These are phyloP conservation scores for Epichloe baconii DNA, from an alignment of 2,329 filamentous ascomycete species.

Conservation along the genomic window DNA sequence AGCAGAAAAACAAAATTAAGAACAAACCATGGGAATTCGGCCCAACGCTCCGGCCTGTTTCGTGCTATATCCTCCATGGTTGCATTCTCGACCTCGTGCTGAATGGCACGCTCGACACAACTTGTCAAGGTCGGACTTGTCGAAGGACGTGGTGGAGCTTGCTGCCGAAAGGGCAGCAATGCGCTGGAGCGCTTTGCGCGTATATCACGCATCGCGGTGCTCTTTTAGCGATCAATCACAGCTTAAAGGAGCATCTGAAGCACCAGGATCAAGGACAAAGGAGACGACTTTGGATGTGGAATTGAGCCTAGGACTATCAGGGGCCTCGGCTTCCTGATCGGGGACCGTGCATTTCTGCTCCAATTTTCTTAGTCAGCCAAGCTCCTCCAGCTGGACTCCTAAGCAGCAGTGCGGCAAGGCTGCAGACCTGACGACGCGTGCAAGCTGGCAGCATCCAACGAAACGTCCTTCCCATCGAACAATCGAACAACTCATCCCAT, in stretches of 20 bases:
- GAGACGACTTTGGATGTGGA: neutral
- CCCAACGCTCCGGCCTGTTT: conserved; percentile 30
- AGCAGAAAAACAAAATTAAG: neutral
- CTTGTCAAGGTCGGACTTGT: conserved; percentile 50
- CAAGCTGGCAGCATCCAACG: conserved; percentile 11
- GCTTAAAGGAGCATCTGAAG: neutral
- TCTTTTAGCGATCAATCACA: too few relatives aligned
- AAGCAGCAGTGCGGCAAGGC: conserved; percentile 3
- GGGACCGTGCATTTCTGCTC: neutral
- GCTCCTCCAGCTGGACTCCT: conserved; percentile 17
- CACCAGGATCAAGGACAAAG: neutral
- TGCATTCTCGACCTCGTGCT: conserved; percentile 27
- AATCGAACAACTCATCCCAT: conserved; percentile 5
- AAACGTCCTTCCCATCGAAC: conserved; percentile 11
- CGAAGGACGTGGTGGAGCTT: conserved; percentile 38
- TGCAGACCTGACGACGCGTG: conserved; percentile 21
- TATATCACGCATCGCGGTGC: conserved; percentile 39
- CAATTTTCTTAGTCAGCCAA: conserved; percentile 27
- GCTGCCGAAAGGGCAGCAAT: conserved; percentile 50
- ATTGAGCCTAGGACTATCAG: too few relatives aligned
- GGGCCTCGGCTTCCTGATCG: conserved; percentile 2
- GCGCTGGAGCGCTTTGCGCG: conserved; percentile 51
- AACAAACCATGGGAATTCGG: conserved; percentile 46
- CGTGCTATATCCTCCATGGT: conserved; percentile 33
- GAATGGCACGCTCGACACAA: conserved; percentile 45